A percentile compares a stretch with the other conserved stretches of the same genome.
Conservation (phyloP, 257 asterid species). For the Plantago elongata region DNA sequence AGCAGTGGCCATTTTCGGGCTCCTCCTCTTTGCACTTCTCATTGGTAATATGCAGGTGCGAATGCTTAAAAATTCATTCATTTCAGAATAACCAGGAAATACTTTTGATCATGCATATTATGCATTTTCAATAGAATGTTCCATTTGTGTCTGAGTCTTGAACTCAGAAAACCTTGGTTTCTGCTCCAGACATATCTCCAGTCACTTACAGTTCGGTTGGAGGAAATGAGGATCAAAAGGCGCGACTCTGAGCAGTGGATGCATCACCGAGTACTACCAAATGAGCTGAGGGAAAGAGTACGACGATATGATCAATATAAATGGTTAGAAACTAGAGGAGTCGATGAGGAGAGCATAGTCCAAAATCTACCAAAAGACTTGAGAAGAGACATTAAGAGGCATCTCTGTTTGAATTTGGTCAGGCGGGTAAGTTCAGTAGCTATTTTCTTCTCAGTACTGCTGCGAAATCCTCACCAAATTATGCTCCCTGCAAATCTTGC, state of each 20-base stretch:
- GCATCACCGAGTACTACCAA: conserved; percentile 94
- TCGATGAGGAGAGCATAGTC: conserved; percentile 85
- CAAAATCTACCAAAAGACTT: conserved; percentile 86
- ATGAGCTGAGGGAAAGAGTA: conserved; percentile 77
- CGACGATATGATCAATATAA: conserved; percentile 89
- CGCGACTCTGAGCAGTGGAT: conserved; percentile 97
- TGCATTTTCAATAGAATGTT: not conserved
- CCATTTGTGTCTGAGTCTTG: conserved; percentile 6
- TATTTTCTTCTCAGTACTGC: not conserved
- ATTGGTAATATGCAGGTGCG: conserved; percentile 97
- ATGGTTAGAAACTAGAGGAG: conserved; percentile 93
- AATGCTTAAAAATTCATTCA: not conserved
- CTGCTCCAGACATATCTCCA: conserved; percentile 85
- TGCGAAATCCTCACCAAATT: no score
- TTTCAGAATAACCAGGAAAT: not conserved
- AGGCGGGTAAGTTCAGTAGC: conserved; percentile 56
- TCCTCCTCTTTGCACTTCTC: conserved; percentile 89
- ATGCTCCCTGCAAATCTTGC: no score
- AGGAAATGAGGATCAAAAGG: conserved; percentile 88
- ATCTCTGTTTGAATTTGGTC: conserved; percentile 84
- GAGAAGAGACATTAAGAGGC: conserved; percentile 85
- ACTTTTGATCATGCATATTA: no score
- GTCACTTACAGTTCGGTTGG: conserved; percentile 75
- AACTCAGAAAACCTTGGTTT: conserved; percentile 18
- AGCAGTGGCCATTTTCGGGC: conserved; percentile 71